A percentile compares a stretch with the other conserved stretches of the same genome.
These are phyloP conservation scores for Jasminum sambac DNA, from an alignment of 257 asterid genomes.

Conservation along the genomic window DNA sequence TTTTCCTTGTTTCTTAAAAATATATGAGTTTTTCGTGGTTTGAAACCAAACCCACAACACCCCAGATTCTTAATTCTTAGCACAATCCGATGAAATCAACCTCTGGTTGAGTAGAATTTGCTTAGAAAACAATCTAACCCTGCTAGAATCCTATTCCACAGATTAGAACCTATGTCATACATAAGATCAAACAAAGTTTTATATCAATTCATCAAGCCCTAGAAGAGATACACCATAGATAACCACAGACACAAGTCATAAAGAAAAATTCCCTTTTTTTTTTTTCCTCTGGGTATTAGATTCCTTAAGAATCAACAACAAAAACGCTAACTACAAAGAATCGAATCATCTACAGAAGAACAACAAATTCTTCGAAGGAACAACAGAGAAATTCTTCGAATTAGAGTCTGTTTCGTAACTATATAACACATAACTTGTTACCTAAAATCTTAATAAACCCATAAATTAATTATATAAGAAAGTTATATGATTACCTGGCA, in stretches of 20 bases:
- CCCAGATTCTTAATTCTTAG: neutral
- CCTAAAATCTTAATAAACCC: neutral
- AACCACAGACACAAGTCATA: too few species aligned
- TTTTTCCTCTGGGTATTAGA: conserved; percentile 15
- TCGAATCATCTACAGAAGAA: neutral
- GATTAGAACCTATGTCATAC: neutral
- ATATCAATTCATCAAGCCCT: neutral
- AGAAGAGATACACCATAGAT: neutral
- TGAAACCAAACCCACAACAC: neutral
- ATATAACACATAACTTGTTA: neutral
- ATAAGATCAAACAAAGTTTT: neutral
- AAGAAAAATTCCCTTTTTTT: too few species aligned
- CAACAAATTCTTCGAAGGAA: neutral
- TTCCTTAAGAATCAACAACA: conserved; percentile 25
- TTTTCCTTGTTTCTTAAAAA: too few species aligned
- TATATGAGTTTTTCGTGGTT: too few species aligned
- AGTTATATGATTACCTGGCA: conserved; percentile 39
- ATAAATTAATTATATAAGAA: neutral
- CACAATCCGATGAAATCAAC: conserved; percentile 9
- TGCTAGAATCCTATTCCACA: neutral
- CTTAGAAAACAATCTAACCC: neutral
- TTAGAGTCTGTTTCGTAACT: neutral
- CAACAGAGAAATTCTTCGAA: neutral
- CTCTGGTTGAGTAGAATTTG: neutral
- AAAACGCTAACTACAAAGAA: conserved; percentile 20